These are phyloP conservation scores for Daucus carota DNA, from an alignment of 129 eudicot genomes.

Conservation along the genomic window DNA sequence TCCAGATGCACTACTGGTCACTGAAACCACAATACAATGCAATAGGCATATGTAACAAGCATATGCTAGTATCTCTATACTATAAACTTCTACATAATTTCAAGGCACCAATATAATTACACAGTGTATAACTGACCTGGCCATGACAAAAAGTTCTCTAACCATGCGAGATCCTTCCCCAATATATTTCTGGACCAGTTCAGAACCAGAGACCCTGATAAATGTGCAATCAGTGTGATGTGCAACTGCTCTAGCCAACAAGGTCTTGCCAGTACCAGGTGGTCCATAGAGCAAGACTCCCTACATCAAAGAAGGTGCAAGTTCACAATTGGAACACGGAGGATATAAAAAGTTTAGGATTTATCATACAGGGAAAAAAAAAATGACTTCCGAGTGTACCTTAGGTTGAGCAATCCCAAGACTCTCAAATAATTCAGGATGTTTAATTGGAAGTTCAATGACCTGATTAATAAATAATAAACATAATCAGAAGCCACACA, in stretches of 20 bases:
- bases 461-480: constrained; percentile 32
- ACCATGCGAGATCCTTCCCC: constrained; percentile 99
- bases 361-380: neutral
- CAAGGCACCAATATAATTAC: neutral
- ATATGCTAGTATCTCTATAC: neutral
- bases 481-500: neutral
- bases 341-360: no score
- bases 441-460: constrained; percentile 89
- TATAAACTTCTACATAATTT: neutral
- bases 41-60: neutral
- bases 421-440: constrained; percentile 83
- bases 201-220: constrained; percentile 94
- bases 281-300: constrained; percentile 90
- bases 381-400: constrained; percentile 27
- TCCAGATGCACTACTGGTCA: neutral
- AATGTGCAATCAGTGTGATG: constrained; percentile 95
- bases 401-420: constrained; percentile 96
- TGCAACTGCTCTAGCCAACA: constrained; percentile 91
- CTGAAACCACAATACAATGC: neutral
- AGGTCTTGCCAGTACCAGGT: constrained; percentile 83
- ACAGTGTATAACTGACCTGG: constrained; percentile 48
- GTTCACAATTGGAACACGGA: neutral
- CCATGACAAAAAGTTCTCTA: constrained; percentile 94
- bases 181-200: constrained; percentile 82
- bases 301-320: constrained; percentile 11